phyloP scores from a whole-genome alignment of 2,329 filamentous ascomycete genomes.

The Teratosphaeria pseudoeucalypti region DNA sequence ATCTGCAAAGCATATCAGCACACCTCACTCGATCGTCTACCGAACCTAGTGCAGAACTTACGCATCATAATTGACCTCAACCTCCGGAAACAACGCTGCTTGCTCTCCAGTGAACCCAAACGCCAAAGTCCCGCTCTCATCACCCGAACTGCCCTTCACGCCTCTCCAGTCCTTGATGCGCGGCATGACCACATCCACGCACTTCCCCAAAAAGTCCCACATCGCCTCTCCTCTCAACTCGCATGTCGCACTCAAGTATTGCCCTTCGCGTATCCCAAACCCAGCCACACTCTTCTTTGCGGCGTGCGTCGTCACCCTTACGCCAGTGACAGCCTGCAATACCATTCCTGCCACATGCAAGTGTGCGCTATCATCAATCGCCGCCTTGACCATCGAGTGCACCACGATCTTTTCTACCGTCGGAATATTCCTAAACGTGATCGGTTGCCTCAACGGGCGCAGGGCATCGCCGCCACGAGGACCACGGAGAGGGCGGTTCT shows the following conservation, averaged over 20 bases:
- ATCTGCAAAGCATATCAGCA: conserved; percentile 31
- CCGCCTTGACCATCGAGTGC: conserved; percentile 60
- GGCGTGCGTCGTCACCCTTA: conserved; percentile 58
- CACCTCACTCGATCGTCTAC: neutral
- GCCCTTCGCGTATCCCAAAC: conserved; percentile 64
- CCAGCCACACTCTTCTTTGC: conserved; percentile 60
- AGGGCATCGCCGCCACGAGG: conserved; percentile 70
- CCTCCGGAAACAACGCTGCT: conserved; percentile 79
- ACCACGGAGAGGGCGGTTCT: conserved; percentile 74
- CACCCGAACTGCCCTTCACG: conserved; percentile 64
- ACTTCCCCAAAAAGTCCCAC: conserved; percentile 82
- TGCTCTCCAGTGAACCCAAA: conserved; percentile 70
- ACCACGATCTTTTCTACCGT: conserved; percentile 71
- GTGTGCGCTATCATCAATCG: conserved; percentile 59
- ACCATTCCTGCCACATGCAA: conserved; percentile 77
- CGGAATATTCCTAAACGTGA: conserved; percentile 75
- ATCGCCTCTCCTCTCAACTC: conserved; percentile 71
- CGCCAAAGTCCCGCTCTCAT: conserved; percentile 75
- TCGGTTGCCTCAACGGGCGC: conserved; percentile 54
- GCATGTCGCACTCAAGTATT: conserved; percentile 64
- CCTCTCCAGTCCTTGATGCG: conserved; percentile 95
- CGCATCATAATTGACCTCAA: conserved; percentile 88
- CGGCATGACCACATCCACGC: conserved; percentile 81
- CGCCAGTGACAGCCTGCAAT: conserved; percentile 74
- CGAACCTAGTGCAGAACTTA: conserved; percentile 40